Evolutionary conservation across 208 protist species (phyloP).

Genomic region (Acanthamoeba lenticulata): DNA sequence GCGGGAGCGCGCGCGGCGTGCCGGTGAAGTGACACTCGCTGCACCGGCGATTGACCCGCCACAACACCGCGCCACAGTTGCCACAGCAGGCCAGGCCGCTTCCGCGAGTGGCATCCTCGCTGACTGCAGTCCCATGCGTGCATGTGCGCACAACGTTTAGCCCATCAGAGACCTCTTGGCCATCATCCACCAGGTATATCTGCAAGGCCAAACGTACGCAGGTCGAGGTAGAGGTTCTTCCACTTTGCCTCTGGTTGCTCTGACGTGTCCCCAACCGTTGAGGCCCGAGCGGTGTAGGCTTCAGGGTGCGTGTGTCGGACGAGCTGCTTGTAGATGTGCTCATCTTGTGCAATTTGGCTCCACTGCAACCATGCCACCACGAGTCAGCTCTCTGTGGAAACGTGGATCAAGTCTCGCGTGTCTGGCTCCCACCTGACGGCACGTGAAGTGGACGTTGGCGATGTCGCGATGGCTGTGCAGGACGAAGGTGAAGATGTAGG

Average conservation of each 20-base stretch:
- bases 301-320: not conserved
- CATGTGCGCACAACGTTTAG: not conserved
- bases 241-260: not conserved
- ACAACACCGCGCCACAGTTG: not conserved
- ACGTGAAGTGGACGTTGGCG: not conserved
- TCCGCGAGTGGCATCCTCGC: not conserved
- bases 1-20: not conserved
- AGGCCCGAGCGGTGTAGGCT: not conserved
- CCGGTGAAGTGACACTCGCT: not conserved
- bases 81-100: not conserved
- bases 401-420: too few species aligned
- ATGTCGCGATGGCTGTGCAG: not conserved
- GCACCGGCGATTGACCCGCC: not conserved
- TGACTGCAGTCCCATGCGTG: not conserved
- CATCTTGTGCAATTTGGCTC: not conserved
- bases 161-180: too few species aligned
- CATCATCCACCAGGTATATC: not conserved
- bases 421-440: not conserved
- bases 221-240: not conserved
- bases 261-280: too few species aligned
- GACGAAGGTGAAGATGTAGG: conserved; percentile 22
- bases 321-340: not conserved
- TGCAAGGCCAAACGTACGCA: not conserved
- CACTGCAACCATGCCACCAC: not conserved
- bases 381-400: too few species aligned